Conservation (phyloP, 2,329 filamentous ascomycete genomes). For the Sporothrix brasiliensis region DNA sequence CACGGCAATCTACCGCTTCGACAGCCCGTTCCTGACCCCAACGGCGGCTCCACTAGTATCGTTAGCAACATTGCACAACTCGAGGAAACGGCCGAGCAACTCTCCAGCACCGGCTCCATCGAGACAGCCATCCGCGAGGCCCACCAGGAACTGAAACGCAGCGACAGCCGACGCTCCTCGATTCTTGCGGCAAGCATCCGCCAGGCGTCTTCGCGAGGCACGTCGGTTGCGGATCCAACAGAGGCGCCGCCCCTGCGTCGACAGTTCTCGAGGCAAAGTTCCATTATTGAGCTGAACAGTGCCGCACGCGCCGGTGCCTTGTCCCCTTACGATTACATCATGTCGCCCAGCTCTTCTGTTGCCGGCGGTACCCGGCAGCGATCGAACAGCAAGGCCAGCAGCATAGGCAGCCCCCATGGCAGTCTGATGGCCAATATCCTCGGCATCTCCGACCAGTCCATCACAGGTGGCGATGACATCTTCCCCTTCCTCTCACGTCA, state of each 20-base stretch:
- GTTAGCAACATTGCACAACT: constrained; percentile 71
- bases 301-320: constrained; percentile 70
- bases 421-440: constrained; percentile 2
- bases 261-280: constrained; percentile 48
- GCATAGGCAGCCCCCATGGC: constrained; percentile 37
- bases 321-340: constrained; percentile 67
- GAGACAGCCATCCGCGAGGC: constrained; percentile 76
- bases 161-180: constrained; percentile 68
- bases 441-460: constrained; percentile 23
- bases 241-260: constrained; percentile 35
- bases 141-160: constrained; percentile 70
- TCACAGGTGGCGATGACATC: constrained; percentile 45
- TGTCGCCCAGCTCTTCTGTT: constrained; percentile 67
- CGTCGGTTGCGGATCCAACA: neutral
- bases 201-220: constrained; percentile 35
- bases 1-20: constrained; percentile 52
- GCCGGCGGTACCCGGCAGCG: constrained; percentile 58
- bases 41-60: constrained; percentile 63
- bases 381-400: constrained; percentile 58
- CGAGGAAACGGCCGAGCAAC: constrained; percentile 73
- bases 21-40: constrained; percentile 65
- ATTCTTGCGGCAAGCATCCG: constrained; percentile 55
- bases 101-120: constrained; percentile 74
- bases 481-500: constrained; percentile 51
- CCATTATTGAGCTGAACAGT: constrained; percentile 71